Evolutionary conservation across 2,329 filamentous ascomycete genomes (phyloP).

Genomic region (Aspergillus sp.): DNA sequence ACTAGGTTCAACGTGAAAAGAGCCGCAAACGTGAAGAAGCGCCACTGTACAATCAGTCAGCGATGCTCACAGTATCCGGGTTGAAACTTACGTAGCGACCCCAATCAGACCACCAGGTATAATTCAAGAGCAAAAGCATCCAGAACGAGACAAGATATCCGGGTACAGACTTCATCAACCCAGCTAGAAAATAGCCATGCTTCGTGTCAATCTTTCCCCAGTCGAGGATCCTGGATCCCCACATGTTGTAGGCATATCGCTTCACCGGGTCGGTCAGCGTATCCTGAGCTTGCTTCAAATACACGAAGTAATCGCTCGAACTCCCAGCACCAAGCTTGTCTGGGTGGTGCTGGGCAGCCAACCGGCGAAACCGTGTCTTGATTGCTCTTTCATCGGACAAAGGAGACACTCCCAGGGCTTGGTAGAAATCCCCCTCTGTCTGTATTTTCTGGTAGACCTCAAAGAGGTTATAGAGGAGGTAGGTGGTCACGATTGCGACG

Average conservation of each 20-base stretch:
- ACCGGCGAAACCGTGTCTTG: constrained; percentile 80
- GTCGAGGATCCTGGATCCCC: constrained; percentile 71
- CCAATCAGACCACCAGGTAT: constrained; percentile 48
- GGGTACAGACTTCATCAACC: constrained; percentile 55
- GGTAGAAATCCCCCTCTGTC: constrained; percentile 75
- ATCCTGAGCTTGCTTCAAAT: constrained; percentile 82
- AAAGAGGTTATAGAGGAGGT: constrained; percentile 90
- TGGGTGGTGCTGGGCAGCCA: constrained; percentile 73
- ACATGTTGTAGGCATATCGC: constrained; percentile 87
- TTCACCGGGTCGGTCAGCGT: constrained; percentile 75
- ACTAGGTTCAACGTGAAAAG: constrained; percentile 63
- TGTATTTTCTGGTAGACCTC: constrained; percentile 85
- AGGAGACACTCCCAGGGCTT: constrained; percentile 71
- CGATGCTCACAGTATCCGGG: not conserved
- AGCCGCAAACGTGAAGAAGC: constrained; percentile 57
- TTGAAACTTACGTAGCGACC: constrained; percentile 49
- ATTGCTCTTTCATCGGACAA: constrained; percentile 74
- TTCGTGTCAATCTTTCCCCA: constrained; percentile 64
- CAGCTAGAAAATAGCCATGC: constrained; percentile 72
- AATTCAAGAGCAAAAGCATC: constrained; percentile 43
- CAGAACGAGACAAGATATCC: constrained; percentile 46
- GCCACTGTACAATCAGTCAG: constrained; percentile 45
- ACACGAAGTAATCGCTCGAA: constrained; percentile 69
- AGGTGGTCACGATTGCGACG: constrained; percentile 78
- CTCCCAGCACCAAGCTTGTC: constrained; percentile 68